phyloP scores from a whole-genome alignment of 306 rosid genomes.

The Betula pendula region DNA sequence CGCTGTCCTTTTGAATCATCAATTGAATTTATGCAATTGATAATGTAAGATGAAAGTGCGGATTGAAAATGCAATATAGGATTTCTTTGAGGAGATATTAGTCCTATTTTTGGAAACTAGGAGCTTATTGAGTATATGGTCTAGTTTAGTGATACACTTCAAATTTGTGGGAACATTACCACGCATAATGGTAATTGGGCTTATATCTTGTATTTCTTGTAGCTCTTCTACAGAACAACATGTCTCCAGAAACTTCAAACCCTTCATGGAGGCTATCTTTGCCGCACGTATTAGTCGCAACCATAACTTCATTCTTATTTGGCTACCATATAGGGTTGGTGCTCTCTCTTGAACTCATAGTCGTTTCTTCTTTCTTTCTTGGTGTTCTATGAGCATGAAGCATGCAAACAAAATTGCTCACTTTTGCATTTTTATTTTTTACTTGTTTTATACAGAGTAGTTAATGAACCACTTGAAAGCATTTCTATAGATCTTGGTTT shows the following conservation, averaged over 20 bases:
- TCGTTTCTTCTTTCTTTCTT: conserved; percentile 12
- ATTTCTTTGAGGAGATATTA: not conserved
- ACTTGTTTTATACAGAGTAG: conserved; percentile 63
- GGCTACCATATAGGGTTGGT: conserved; percentile 96
- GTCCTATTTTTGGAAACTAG: not conserved
- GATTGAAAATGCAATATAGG: conserved; percentile 6
- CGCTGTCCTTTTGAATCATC: conserved; percentile 2
- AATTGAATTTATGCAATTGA: conserved; percentile 17
- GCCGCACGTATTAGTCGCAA: conserved; percentile 83
- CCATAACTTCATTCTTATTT: conserved; percentile 75
- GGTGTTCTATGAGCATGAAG: conserved; percentile 18
- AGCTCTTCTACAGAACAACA: conserved; percentile 55
- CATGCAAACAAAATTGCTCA: conserved; percentile 5
- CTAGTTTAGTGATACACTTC: not conserved
- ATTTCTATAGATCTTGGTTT: conserved; percentile 92
- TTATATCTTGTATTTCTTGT: conserved; percentile 29
- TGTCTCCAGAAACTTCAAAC: conserved; percentile 52
- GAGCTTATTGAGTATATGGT: not conserved
- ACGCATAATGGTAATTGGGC: conserved; percentile 24
- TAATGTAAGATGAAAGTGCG: conserved; percentile 19
- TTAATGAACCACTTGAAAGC: conserved; percentile 95
- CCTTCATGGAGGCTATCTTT: conserved; percentile 90
- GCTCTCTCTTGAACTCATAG: conserved; percentile 28
- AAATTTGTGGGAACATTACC: conserved; percentile 13
- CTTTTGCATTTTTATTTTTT: conserved; percentile 4